Evolutionary conservation across 1,139 yeast genomes (phyloP).

Genomic region (Geotrichum bryndzae): DNA sequence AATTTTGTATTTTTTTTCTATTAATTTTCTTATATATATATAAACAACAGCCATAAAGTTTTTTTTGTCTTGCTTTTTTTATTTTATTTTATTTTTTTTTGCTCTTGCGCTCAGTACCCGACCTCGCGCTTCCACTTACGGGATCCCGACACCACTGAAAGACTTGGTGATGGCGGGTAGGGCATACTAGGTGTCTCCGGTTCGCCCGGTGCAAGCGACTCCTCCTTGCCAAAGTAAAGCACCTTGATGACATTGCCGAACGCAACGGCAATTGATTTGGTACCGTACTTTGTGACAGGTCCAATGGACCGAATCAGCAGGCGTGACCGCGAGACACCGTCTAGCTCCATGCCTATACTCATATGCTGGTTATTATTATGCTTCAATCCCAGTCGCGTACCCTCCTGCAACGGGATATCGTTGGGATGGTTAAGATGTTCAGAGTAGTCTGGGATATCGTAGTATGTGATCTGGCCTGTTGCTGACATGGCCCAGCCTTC

Average conservation of each 20-base stretch:
- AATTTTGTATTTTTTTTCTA: no score
- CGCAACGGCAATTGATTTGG: constrained; percentile 65
- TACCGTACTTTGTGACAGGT: constrained; percentile 62
- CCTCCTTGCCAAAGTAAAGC: constrained; percentile 61
- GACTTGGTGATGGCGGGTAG: constrained; percentile 6
- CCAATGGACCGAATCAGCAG: constrained; percentile 46
- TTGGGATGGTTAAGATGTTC: not conserved
- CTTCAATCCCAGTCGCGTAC: not conserved
- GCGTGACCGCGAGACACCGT: constrained; percentile 21
- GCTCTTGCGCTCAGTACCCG: constrained; percentile 9
- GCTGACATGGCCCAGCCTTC: constrained; percentile 74
- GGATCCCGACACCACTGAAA: constrained; percentile 7
- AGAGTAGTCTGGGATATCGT: constrained; percentile 50
- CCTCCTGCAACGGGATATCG: not conserved
- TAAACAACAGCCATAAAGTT: no score
- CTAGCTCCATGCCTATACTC: constrained; percentile 12
- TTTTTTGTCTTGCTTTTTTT: not conserved
- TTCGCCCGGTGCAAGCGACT: constrained; percentile 23
- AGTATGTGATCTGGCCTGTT: constrained; percentile 54
- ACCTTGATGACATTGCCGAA: constrained; percentile 72
- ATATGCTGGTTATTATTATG: not conserved
- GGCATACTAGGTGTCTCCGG: not conserved
- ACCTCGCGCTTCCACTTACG: constrained; percentile 16
- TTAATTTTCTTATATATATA: no score
- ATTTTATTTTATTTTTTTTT: not conserved